Conservation (phyloP, 1,284 basidiomycete species). For the Filobasidium uniguttulatum region DNA sequence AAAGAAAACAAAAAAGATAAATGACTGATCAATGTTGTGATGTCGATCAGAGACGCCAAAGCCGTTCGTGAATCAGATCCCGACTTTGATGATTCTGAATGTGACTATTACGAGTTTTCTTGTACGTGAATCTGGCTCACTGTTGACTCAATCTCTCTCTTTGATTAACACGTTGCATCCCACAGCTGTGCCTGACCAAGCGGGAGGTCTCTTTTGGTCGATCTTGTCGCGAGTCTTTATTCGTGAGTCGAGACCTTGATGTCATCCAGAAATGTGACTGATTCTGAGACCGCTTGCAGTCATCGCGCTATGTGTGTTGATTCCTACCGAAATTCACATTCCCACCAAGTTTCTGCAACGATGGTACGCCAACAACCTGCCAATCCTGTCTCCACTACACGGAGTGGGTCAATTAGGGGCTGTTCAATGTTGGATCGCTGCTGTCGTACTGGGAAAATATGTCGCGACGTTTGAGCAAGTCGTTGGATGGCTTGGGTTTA, state of each 20-base stretch:
- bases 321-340: constrained; percentile 56
- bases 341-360: constrained; percentile 13
- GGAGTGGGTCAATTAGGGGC: constrained; percentile 73
- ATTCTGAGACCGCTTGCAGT: constrained; percentile 27
- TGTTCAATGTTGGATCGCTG: constrained; percentile 65
- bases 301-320: constrained; percentile 51
- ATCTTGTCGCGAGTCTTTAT: constrained; percentile 68
- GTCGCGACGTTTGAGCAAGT: constrained; percentile 66
- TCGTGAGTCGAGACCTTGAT: constrained; percentile 31
- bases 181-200: constrained; percentile 62
- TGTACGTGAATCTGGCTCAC: constrained; percentile 5
- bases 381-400: constrained; percentile 65
- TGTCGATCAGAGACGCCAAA: constrained; percentile 46
- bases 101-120: constrained; percentile 58
- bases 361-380: constrained; percentile 67
- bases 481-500: constrained; percentile 70
- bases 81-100: constrained; percentile 34
- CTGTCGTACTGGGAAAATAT: constrained; percentile 65
- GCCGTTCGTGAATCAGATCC: constrained; percentile 38
- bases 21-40: not conserved
- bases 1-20: too few species aligned
- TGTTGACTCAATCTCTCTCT: constrained; percentile 1
- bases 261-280: not conserved
- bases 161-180: constrained; percentile 1
- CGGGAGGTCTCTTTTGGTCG: constrained; percentile 74